These are phyloP conservation scores for Apostasia ramifera DNA, from an alignment of 106 monocot genomes.

Conservation along the genomic window DNA sequence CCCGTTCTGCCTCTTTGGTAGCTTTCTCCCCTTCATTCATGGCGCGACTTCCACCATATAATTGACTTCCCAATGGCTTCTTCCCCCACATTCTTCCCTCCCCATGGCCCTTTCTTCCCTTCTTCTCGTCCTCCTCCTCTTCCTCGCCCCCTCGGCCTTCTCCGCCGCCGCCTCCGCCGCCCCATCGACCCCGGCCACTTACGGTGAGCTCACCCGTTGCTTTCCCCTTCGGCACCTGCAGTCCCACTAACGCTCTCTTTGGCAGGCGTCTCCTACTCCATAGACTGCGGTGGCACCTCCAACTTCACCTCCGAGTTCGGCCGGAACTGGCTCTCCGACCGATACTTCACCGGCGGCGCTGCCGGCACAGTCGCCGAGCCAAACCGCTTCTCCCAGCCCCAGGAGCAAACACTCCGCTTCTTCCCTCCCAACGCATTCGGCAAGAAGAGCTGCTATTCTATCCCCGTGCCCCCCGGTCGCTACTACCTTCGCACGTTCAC, in stretches of 20 bases:
- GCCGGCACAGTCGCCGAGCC: conserved; percentile 63
- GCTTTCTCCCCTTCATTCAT: neutral
- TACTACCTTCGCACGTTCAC: conserved; percentile 92
- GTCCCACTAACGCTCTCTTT: neutral
- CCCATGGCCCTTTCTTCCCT: no score
- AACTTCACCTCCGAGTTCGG: conserved; percentile 66
- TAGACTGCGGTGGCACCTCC: conserved; percentile 75
- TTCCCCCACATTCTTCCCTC: no score
- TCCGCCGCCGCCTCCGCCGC: neutral
- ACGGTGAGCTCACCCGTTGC: conserved; percentile 13
- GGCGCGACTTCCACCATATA: neutral
- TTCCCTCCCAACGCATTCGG: conserved; percentile 65
- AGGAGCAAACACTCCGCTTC: conserved; percentile 83
- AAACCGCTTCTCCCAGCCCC: conserved; percentile 50
- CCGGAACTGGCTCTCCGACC: conserved; percentile 69
- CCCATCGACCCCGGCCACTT: conserved; percentile 16
- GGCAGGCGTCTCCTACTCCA: conserved; percentile 30
- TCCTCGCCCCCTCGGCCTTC: conserved; percentile 5
- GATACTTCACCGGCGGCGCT: conserved; percentile 54
- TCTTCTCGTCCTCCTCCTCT: neutral
- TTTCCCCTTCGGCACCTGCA: neutral
- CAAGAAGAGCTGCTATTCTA: conserved; percentile 89
- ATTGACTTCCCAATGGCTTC: neutral
- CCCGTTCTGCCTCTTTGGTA: neutral
- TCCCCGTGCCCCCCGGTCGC: conserved; percentile 64